These are phyloP conservation scores for Lagenidium sp. DNA, from an alignment of 352 stramenopile genomes.

Conservation along the genomic window DNA sequence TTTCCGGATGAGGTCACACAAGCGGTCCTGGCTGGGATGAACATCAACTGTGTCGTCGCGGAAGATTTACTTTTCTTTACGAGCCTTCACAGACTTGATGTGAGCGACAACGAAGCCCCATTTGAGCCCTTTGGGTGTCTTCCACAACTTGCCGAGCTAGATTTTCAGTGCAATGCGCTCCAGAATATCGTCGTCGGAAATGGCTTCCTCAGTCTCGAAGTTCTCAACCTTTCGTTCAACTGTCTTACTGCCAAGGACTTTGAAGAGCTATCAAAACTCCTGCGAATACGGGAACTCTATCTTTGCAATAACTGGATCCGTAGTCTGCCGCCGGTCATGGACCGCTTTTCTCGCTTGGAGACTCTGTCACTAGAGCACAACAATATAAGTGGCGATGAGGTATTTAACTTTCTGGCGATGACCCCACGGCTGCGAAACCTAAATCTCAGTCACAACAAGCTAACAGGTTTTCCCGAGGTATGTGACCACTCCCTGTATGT, in stretches of 20 bases:
- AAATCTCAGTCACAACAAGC: conserved; percentile 76
- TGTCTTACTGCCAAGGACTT: conserved; percentile 51
- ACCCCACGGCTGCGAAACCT: conserved; percentile 57
- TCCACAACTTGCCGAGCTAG: conserved; percentile 51
- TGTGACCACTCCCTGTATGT: too few species aligned
- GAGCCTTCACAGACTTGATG: conserved; percentile 58
- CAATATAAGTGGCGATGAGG: conserved; percentile 44
- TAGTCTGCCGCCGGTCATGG: conserved; percentile 63
- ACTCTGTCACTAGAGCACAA: conserved; percentile 76
- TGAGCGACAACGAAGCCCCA: conserved; percentile 75
- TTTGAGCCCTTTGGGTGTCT: conserved; percentile 62
- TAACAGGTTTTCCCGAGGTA: conserved; percentile 52
- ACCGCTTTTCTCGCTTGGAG: conserved; percentile 63
- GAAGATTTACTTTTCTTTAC: conserved; percentile 78
- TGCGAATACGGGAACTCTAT: conserved; percentile 73
- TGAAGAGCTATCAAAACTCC: conserved; percentile 58
- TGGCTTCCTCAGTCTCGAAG: conserved; percentile 60
- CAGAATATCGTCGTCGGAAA: conserved; percentile 32
- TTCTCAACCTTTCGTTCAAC: conserved; percentile 78
- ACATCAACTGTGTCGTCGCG: conserved; percentile 48
- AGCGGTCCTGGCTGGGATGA: conserved; percentile 45
- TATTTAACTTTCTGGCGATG: conserved; percentile 66
- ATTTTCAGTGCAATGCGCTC: conserved; percentile 77
- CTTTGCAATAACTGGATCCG: conserved; percentile 63
- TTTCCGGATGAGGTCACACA: conserved; percentile 72